Evolutionary conservation across 192 early-diverging fungal genomes (phyloP).

Genomic region (Entophlyctis luteolus): DNA sequence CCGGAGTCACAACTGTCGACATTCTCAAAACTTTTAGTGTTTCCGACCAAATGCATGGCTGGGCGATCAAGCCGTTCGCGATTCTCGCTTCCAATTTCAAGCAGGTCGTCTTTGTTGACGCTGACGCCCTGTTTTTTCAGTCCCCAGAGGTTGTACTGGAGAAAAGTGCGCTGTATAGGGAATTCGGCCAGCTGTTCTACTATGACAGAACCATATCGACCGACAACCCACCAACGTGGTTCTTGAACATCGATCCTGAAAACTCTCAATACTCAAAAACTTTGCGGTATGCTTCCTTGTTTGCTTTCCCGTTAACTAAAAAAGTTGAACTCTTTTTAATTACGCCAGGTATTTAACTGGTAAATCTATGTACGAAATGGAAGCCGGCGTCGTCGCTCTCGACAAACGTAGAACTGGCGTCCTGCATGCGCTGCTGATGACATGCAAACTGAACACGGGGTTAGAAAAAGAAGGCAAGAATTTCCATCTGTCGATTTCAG

Average conservation of each 20-base stretch:
- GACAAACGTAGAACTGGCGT: conserved; percentile 47
- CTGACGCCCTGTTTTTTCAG: conserved; percentile 66
- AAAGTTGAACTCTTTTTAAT: conserved; percentile 28
- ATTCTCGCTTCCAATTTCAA: conserved; percentile 5
- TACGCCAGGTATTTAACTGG: conserved; percentile 46
- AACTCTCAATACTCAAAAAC: conserved; percentile 36
- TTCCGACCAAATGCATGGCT: neutral
- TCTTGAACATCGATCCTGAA: conserved; percentile 50
- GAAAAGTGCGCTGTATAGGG: conserved; percentile 30
- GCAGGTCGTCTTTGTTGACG: conserved; percentile 63
- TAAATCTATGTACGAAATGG: conserved; percentile 53
- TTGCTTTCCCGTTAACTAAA: conserved; percentile 44
- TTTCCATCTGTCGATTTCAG: neutral
- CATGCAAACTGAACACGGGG: conserved; percentile 52
- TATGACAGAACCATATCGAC: conserved; percentile 46
- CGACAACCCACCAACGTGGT: conserved; percentile 38
- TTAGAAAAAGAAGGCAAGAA: conserved; percentile 11
- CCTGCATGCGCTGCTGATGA: conserved; percentile 52
- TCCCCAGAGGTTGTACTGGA: conserved; percentile 53
- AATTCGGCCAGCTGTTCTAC: conserved; percentile 54
- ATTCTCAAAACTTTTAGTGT: conserved; percentile 23
- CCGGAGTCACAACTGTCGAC: conserved; percentile 27
- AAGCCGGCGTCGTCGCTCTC: conserved; percentile 63
- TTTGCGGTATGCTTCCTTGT: conserved; percentile 45
- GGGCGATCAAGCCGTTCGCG: conserved; percentile 8